Conservation (phyloP, 768 basidiomycete species). For the Leccinum subtestaceum region DNA sequence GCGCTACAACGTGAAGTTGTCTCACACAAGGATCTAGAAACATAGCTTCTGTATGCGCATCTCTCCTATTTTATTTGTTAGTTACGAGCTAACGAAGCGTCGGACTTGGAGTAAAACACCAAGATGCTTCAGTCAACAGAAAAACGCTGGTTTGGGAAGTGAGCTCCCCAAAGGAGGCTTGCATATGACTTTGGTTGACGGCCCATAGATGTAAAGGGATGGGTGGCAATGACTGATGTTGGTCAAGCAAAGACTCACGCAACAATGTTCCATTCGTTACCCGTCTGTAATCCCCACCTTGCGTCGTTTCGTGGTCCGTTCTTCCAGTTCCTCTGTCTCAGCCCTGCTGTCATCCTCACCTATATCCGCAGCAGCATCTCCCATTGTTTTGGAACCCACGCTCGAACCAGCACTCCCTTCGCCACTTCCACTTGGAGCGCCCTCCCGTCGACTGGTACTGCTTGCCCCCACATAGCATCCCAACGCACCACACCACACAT, state of each 20-base stretch:
- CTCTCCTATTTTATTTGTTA: too few relatives aligned
- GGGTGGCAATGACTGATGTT: not conserved
- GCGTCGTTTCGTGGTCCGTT: slow-evolving; percentile 14
- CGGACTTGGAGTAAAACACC: too few relatives aligned
- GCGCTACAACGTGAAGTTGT: too few relatives aligned
- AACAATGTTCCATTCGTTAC: not conserved
- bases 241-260: not conserved
- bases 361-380: not conserved
- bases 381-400: not conserved
- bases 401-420: not conserved
- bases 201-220: not conserved
- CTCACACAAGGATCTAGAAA: too few relatives aligned
- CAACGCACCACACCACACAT: slow-evolving; percentile 54
- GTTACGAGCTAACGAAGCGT: too few relatives aligned
- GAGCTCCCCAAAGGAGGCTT: not conserved
- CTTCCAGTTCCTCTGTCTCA: slow-evolving; percentile 7
- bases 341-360: not conserved
- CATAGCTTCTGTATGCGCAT: too few relatives aligned
- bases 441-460: not conserved
- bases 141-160: too few relatives aligned
- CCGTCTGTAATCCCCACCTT: slow-evolving; percentile 6
- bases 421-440: not conserved
- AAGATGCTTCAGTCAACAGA: too few relatives aligned
- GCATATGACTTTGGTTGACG: not conserved
- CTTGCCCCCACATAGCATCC: slow-evolving; percentile 40